A percentile compares a stretch with the other conserved stretches of the same genome.
Conservation (phyloP, 139 green algal species). For the Volvox reticuliferus region DNA sequence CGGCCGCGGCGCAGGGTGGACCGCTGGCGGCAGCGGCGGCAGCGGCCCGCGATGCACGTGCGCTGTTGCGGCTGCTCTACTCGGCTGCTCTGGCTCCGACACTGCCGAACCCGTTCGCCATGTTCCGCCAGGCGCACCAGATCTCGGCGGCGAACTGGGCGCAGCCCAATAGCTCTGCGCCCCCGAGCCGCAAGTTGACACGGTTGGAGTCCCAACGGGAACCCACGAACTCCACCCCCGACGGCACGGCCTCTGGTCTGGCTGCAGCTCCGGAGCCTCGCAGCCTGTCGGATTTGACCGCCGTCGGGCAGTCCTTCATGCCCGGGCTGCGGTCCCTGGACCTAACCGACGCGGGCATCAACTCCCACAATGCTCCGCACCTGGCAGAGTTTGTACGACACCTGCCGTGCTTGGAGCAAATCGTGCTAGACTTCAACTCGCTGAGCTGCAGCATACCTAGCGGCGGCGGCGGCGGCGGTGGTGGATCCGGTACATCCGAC, state of each 20-base stretch:
- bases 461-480: neutral
- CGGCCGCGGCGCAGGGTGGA: slow-evolving; percentile 24
- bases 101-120: neutral
- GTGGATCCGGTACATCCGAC: neutral
- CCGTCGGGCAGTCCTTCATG: neutral
- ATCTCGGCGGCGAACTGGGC: neutral
- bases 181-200: neutral
- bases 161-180: neutral
- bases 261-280: too few species aligned
- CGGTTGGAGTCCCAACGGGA: too few species aligned
- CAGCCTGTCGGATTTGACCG: neutral
- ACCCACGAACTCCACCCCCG: too few species aligned
- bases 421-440: slow-evolving; percentile 39
- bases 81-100: neutral
- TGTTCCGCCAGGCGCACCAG: neutral
- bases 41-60: slow-evolving; percentile 28
- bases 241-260: too few species aligned
- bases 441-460: neutral
- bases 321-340: slow-evolving; percentile 27
- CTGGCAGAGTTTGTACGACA: neutral
- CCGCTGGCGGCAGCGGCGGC: slow-evolving; percentile 7
- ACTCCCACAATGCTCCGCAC: neutral
- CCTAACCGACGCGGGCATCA: slow-evolving; percentile 40
- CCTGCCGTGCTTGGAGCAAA: slow-evolving; percentile 7
- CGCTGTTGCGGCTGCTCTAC: slow-evolving; percentile 41